Base-by-base conservation (phyloP, 1,284 basidiomycete species). In the Irpex sp. region DNA sequence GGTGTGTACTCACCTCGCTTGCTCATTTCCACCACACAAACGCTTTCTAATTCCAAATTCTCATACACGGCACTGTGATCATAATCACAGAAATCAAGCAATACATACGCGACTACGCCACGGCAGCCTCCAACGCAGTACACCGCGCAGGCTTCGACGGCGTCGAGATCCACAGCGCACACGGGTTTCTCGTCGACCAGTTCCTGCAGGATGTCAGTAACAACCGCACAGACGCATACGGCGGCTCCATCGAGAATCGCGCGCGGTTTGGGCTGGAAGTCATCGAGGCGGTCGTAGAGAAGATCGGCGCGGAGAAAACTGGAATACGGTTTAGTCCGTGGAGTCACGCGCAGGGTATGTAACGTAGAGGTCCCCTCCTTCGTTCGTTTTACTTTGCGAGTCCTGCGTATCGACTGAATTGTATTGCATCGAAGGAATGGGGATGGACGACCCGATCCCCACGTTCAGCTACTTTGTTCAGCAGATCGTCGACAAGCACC, bases 171-270 rank as follows among this genome's bases (percentile, higher is more conserved):
- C 73, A 74, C 62, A 66, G 59, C n/a, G 73, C 72, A 6, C 68
- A 78, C 61, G 79, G 81, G 3, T 80, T 78, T 61, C 69, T 82
- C 7, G 54, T 80, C 19, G 78, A 80, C 65, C 78, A 81, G 66
- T 80, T 79, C 68, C 57, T 78, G 19, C 78, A 82, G 65, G 75
- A 78, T 43, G 67, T 74, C 0, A 68, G 77, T 55, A 88, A 88
- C 75, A 75, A 79, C 37, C 81, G 86, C 33, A 83, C 80, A 11
- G 87, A 89, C 72, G 74, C 78, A 56, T 90, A 86, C 69, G 86
- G 86, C 5, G 86, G 85, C 2, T 77, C 77, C 1, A 63, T 84
- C 21, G 82, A 85, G 72, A 86, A 86, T 68, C 76, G 86, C 15
- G 68, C 75, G 1, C 74, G 81, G 9, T 87, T 88, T 63, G 68